Percentiles rank a stretch among this genome's conserved stretches.
Evolutionary conservation across 371 early-diverging fungal species (phyloP).

Genomic region (Amoeboaphelidium protococcarum): DNA sequence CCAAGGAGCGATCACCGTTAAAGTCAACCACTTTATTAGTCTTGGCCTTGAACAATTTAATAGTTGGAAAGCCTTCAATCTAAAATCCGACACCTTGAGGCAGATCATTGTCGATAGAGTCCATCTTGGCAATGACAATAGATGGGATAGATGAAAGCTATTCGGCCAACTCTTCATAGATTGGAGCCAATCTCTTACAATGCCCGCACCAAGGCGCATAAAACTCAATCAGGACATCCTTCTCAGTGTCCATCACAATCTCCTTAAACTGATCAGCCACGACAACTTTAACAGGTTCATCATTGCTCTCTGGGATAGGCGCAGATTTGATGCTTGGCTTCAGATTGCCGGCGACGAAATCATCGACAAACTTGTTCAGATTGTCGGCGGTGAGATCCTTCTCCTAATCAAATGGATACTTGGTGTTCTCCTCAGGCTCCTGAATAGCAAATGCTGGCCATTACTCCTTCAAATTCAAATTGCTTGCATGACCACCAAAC

Average conservation of each 20-base stretch:
- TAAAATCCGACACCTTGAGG: conserved; percentile 26
- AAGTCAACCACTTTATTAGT: conserved; percentile 53
- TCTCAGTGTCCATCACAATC: conserved; percentile 48
- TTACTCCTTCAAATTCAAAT: conserved; percentile 41
- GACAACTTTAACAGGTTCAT: conserved; percentile 61
- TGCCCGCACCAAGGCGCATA: conserved; percentile 84
- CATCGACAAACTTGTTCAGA: conserved; percentile 25
- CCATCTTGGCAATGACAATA: conserved; percentile 66
- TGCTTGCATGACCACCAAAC: conserved; percentile 54
- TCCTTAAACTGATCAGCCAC: conserved; percentile 48
- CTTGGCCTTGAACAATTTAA: conserved; percentile 67
- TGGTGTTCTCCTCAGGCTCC: conserved; percentile 25
- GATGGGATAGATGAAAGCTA: conserved; percentile 1
- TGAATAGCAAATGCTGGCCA: conserved; percentile 87
- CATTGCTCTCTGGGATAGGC: conserved; percentile 49
- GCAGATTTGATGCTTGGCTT: conserved; percentile 55
- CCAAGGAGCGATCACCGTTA: conserved; percentile 50
- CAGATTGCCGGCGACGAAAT: conserved; percentile 35
- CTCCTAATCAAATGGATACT: conserved; percentile 50
- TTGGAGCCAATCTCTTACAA: conserved; percentile 66
- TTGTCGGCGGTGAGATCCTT: conserved; percentile 25
- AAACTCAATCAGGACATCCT: conserved; percentile 81
- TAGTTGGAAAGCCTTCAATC: conserved; percentile 71
- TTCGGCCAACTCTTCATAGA: conserved; percentile 42
- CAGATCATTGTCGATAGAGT: conserved; percentile 78